Conservation (phyloP, 352 stramenopile species). For the Globisporangium paddicum region DNA sequence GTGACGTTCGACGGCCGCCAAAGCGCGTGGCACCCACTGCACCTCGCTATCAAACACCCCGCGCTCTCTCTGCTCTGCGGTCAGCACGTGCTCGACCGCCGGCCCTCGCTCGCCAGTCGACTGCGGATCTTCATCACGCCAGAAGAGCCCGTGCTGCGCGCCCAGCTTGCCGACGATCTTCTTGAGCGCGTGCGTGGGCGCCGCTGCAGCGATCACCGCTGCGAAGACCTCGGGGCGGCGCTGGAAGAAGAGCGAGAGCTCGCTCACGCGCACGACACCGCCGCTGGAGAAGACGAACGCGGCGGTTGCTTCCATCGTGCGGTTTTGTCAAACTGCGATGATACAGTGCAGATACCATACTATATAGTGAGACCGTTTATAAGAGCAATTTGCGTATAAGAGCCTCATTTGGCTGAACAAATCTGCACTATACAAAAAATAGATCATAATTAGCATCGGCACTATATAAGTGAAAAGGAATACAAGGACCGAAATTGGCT, state of each 20-base stretch:
- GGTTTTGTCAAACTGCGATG: background rate
- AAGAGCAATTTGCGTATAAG: too few relatives aligned
- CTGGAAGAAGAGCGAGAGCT: slow-evolving; percentile 19
- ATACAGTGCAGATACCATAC: too few relatives aligned
- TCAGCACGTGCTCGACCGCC: slow-evolving; percentile 3
- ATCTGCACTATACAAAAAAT: too few relatives aligned
- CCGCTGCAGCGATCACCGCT: background rate
- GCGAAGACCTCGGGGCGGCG: background rate
- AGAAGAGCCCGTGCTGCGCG: slow-evolving; percentile 3
- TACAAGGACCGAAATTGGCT: too few relatives aligned
- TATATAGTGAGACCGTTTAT: too few relatives aligned
- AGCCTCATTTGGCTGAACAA: too few relatives aligned
- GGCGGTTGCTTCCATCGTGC: slow-evolving; percentile 4
- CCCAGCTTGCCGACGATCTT: slow-evolving; percentile 2
- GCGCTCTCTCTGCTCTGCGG: background rate
- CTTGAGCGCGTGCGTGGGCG: slow-evolving; percentile 1
- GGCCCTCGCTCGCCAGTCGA: background rate
- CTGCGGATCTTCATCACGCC: slow-evolving; percentile 4
- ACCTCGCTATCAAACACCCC: slow-evolving; percentile 1
- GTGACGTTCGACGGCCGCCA: slow-evolving; percentile 2
- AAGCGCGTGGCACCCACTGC: slow-evolving; percentile 1
- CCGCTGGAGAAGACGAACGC: slow-evolving; percentile 15
- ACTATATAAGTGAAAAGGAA: too few relatives aligned
- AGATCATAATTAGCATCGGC: too few relatives aligned
- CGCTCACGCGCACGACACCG: slow-evolving; percentile 4